A percentile compares a stretch with the other conserved stretches of the same genome.
These are phyloP conservation scores for Kandelia obovata DNA, from an alignment of 345 rosid genomes.

Conservation along the genomic window DNA sequence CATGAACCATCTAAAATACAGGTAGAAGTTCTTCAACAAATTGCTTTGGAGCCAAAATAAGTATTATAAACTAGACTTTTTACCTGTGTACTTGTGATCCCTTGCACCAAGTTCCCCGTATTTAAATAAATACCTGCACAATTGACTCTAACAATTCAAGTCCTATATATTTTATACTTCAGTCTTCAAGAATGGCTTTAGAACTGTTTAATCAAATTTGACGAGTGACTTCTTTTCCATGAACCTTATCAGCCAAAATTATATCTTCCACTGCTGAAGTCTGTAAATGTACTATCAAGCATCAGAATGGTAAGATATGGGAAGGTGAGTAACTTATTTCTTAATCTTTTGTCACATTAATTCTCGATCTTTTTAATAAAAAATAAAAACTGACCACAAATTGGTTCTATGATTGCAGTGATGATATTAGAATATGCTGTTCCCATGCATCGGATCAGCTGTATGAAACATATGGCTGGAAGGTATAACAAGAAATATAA, in stretches of 20 bases:
- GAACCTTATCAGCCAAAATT: conserved; percentile 35
- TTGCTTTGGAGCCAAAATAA: too few relatives aligned
- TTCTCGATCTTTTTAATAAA: background rate
- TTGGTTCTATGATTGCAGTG: conserved; percentile 44
- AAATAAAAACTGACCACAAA: conserved; percentile 18
- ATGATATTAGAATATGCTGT: conserved; percentile 47
- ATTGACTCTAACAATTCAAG: too few relatives aligned
- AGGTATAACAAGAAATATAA: conserved; percentile 35
- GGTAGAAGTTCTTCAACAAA: background rate
- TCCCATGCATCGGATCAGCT: conserved; percentile 39
- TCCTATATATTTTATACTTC: too few relatives aligned
- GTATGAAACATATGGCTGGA: conserved; percentile 40
- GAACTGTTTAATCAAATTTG: background rate
- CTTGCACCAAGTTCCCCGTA: too few relatives aligned
- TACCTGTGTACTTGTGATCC: too few relatives aligned
- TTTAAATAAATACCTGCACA: too few relatives aligned
- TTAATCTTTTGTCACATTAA: background rate
- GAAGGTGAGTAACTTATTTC: conserved; percentile 38
- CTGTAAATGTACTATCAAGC: conserved; percentile 27
- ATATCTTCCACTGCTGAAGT: conserved; percentile 44
- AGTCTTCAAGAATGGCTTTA: too few relatives aligned
- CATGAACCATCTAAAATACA: conserved; percentile 11
- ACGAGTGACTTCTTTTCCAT: background rate
- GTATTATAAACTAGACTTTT: too few relatives aligned
- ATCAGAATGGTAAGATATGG: conserved; percentile 55